Evolutionary conservation across 768 basidiomycete genomes (phyloP).

Genomic region (Russula olivacea): DNA sequence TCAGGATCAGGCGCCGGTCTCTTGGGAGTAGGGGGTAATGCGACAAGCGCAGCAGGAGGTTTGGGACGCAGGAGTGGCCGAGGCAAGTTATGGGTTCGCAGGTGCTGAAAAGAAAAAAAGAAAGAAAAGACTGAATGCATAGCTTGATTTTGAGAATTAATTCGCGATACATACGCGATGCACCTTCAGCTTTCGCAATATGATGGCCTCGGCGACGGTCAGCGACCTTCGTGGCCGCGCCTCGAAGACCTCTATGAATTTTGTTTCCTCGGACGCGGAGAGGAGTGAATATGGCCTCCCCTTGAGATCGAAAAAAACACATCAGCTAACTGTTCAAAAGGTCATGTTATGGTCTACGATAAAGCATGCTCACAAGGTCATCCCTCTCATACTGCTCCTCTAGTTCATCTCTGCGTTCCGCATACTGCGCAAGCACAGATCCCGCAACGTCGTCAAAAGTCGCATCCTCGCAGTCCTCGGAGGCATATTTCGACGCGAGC

Average conservation of each 20-base stretch:
- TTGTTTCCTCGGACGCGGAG: slow-evolving; percentile 15
- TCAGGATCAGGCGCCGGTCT: slow-evolving; percentile 28
- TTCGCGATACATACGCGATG: slow-evolving; percentile 14
- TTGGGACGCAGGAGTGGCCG: slow-evolving; percentile 18
- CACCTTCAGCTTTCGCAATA: slow-evolving; percentile 25
- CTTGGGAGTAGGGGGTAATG: slow-evolving; percentile 31
- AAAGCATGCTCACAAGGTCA: slow-evolving; percentile 14
- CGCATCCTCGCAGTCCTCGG: slow-evolving; percentile 11
- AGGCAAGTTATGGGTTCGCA: slow-evolving; percentile 26
- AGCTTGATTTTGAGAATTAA: background rate
- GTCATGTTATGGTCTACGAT: too few relatives aligned
- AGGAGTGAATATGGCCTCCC: slow-evolving; percentile 23
- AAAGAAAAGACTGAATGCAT: background rate
- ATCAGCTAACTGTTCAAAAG: background rate
- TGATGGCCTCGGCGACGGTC: slow-evolving; percentile 16
- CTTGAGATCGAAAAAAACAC: background rate
- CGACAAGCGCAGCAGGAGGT: slow-evolving; percentile 32
- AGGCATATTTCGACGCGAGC: slow-evolving; percentile 18
- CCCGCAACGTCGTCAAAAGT: slow-evolving; percentile 13
- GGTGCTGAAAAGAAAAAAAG: background rate
- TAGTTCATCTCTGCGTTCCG: slow-evolving; percentile 12
- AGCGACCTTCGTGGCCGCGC: slow-evolving; percentile 1
- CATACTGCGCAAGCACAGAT: slow-evolving; percentile 8
- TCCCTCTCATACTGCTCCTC: slow-evolving; percentile 15
- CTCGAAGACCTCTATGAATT: slow-evolving; percentile 13